phyloP scores from a whole-genome alignment of 345 rosid genomes.

The Eucalyptus marginata region DNA sequence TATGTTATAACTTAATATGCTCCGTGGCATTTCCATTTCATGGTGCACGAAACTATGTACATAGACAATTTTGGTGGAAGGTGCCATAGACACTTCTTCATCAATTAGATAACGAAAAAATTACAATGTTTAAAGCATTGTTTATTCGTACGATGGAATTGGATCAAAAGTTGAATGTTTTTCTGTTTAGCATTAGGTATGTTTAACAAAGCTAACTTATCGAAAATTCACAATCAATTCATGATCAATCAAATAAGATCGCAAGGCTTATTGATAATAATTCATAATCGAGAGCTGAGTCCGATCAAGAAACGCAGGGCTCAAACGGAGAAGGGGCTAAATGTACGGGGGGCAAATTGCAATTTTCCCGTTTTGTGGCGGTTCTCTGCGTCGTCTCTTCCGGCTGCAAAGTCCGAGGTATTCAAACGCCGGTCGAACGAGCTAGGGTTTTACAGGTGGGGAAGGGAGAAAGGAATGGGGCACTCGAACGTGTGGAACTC shows the following conservation, averaged over 20 bases:
- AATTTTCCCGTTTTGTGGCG: background rate
- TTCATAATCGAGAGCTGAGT: background rate
- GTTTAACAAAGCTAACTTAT: too few relatives aligned
- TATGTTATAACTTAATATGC: background rate
- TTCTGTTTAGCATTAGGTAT: too few relatives aligned
- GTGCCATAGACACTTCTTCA: background rate
- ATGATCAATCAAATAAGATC: background rate
- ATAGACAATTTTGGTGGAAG: background rate
- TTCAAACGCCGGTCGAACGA: background rate
- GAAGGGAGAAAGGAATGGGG: slow-evolving; percentile 14
- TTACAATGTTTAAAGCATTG: background rate
- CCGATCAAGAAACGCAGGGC: background rate
- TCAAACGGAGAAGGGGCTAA: background rate
- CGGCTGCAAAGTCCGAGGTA: background rate
- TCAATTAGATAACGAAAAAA: background rate
- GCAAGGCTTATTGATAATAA: background rate
- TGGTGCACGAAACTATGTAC: too few relatives aligned
- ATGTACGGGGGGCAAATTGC: background rate
- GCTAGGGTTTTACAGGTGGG: background rate
- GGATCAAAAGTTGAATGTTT: background rate
- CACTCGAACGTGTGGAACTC: slow-evolving; percentile 42
- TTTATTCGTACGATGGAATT: background rate
- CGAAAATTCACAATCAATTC: background rate
- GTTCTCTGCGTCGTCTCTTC: background rate
- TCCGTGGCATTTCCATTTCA: background rate